These are phyloP conservation scores for Diphasiastrum complanatum DNA, from an alignment of 83 land plant species.

Conservation along the genomic window DNA sequence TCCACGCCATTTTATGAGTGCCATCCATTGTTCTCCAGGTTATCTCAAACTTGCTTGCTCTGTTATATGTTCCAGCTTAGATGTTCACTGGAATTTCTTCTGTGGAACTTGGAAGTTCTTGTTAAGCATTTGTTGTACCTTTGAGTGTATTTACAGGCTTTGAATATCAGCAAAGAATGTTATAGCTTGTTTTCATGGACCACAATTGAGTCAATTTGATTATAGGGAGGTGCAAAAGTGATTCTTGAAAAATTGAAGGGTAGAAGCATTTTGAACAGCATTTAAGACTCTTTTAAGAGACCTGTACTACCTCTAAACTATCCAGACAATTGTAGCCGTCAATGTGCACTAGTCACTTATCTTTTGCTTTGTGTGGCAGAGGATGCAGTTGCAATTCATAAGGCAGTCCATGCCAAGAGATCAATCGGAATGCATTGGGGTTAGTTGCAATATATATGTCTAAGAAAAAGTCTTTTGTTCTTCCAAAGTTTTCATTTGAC, in stretches of 20 bases:
- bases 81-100: too few species aligned
- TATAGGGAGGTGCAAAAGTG: too few species aligned
- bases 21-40: slow-evolving; percentile 33
- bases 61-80: background rate
- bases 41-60: background rate
- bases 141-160: background rate
- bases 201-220: too few species aligned
- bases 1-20: slow-evolving; percentile 33
- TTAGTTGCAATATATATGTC: slow-evolving; percentile 1
- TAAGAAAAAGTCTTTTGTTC: background rate
- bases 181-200: too few species aligned
- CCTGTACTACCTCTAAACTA: background rate
- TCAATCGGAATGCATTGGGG: slow-evolving; percentile 38
- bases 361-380: slow-evolving; percentile 12
- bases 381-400: slow-evolving; percentile 34
- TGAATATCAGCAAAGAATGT: background rate
- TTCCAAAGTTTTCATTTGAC: background rate
- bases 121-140: background rate
- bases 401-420: slow-evolving; percentile 14
- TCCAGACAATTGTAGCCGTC: background rate
- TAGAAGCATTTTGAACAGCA: background rate
- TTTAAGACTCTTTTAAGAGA: background rate
- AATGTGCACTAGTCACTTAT: background rate
- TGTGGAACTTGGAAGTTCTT: too few species aligned
- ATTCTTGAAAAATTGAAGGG: background rate